phyloP scores from a whole-genome alignment of 805 yeast genomes.

The Yamadazyma nakazawae region DNA sequence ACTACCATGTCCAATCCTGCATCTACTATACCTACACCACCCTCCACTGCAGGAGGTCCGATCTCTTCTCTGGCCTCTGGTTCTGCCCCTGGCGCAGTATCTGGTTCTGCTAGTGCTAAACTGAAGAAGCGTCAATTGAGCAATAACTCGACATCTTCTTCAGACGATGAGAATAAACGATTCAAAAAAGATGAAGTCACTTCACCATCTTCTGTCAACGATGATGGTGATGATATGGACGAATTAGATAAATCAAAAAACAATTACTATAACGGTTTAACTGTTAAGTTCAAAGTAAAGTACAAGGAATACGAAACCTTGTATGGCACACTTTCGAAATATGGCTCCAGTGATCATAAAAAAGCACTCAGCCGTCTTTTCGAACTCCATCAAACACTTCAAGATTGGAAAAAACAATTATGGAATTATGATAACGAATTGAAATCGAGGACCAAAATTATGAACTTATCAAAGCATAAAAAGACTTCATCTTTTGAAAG shows the following conservation, averaged over 20 bases:
- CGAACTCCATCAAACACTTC: conserved; percentile 49
- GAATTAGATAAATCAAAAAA: conserved; percentile 16
- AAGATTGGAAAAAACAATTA: conserved; percentile 53
- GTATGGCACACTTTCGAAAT: conserved; percentile 28
- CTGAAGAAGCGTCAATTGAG: conserved; percentile 9
- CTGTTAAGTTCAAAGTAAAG: conserved; percentile 43
- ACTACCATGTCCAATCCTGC: neutral
- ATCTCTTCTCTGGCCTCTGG: neutral
- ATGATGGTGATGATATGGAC: conserved; percentile 15
- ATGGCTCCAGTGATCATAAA: conserved; percentile 11
- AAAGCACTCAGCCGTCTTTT: conserved; percentile 37
- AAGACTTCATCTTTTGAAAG: conserved; percentile 8
- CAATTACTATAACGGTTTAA: conserved; percentile 42
- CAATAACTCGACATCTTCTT: conserved; percentile 11
- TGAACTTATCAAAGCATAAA: conserved; percentile 38
- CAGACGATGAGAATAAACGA: conserved; percentile 14
- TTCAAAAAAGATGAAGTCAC: conserved; percentile 20
- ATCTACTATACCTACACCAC: neutral
- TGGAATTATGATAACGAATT: conserved; percentile 45
- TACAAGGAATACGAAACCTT: conserved; percentile 49
- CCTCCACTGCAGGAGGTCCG: neutral
- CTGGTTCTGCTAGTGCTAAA: neutral
- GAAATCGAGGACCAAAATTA: conserved; percentile 29
- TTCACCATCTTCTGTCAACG: conserved; percentile 37
- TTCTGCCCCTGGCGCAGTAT: neutral